These are phyloP conservation scores for Dissophora globulifera DNA, from an alignment of 192 early-diverging fungal genomes.

Conservation along the genomic window DNA sequence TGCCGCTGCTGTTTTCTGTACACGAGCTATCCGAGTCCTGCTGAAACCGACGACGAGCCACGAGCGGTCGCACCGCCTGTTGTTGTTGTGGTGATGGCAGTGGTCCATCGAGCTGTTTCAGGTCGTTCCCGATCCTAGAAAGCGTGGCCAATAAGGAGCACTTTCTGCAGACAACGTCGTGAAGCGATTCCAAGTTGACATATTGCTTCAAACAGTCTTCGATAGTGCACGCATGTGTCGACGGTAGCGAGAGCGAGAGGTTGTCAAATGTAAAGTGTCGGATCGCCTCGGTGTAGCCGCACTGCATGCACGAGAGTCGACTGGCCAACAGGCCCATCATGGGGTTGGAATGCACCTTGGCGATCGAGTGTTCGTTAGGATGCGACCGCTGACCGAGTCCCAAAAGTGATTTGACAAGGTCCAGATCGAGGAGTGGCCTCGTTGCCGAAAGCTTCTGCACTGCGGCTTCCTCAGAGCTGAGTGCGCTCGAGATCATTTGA, in stretches of 20 bases:
- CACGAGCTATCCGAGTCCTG: background rate
- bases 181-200: slow-evolving; percentile 68
- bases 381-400: background rate
- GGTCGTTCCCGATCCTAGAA: slow-evolving; percentile 35
- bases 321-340: slow-evolving; percentile 82
- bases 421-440: slow-evolving; percentile 25
- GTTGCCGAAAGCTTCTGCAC: slow-evolving; percentile 22
- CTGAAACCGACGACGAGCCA: background rate
- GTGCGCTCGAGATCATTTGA: slow-evolving; percentile 77
- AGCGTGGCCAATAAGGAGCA: slow-evolving; percentile 68
- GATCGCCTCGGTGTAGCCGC: slow-evolving; percentile 81
- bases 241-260: slow-evolving; percentile 75
- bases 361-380: slow-evolving; percentile 19
- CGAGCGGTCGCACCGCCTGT: too few relatives aligned
- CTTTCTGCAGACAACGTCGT: slow-evolving; percentile 73
- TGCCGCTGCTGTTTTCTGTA: background rate
- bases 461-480: slow-evolving; percentile 69
- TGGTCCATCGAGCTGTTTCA: slow-evolving; percentile 35
- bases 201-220: slow-evolving; percentile 66
- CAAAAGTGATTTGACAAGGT: slow-evolving; percentile 27
- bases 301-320: slow-evolving; percentile 79
- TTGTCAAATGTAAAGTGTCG: slow-evolving; percentile 88
- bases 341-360: slow-evolving; percentile 61
- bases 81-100: background rate
- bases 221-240: slow-evolving; percentile 56